These are phyloP conservation scores for Heterobasidion occidentale DNA, from an alignment of 1,284 basidiomycete species.

Conservation along the genomic window DNA sequence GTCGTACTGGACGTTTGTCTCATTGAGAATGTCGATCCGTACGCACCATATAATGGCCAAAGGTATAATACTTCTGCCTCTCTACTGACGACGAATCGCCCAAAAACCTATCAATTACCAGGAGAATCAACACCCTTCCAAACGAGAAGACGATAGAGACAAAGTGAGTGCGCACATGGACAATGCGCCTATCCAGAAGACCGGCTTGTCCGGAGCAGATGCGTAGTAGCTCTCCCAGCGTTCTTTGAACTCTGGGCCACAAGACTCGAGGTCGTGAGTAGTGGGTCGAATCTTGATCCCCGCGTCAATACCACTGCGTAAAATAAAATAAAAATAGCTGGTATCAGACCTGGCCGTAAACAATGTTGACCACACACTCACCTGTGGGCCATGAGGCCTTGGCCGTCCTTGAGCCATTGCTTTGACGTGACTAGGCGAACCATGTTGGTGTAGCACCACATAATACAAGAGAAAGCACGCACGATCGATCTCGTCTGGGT, in stretches of 20 bases:
- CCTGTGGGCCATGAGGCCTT: constrained; percentile 44
- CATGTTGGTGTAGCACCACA: background rate
- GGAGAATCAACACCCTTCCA: background rate
- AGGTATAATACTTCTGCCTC: constrained; percentile 23
- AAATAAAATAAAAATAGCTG: background rate
- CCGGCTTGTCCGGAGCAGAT: constrained; percentile 39
- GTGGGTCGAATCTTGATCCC: constrained; percentile 43
- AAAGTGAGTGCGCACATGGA: constrained; percentile 16
- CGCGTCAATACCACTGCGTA: constrained; percentile 30
- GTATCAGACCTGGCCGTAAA: background rate
- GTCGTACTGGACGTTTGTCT: background rate
- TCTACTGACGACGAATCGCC: constrained; percentile 18
- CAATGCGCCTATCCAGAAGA: constrained; percentile 27
- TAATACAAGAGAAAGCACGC: background rate
- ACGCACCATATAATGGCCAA: constrained; percentile 19
- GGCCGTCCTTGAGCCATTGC: constrained; percentile 35
- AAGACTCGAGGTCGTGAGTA: constrained; percentile 29
- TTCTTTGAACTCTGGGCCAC: constrained; percentile 36
- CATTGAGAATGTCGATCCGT: background rate
- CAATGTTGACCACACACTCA: constrained; percentile 15
- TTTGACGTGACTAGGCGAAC: background rate
- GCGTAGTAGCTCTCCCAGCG: constrained; percentile 36
- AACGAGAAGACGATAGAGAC: background rate
- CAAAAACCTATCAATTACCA: constrained; percentile 13
- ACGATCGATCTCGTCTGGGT: constrained; percentile 8